A percentile compares a stretch with the other conserved stretches of the same genome.
Evolutionary conservation across 768 basidiomycete genomes (phyloP).

Genomic region (Pisolithus orientalis): DNA sequence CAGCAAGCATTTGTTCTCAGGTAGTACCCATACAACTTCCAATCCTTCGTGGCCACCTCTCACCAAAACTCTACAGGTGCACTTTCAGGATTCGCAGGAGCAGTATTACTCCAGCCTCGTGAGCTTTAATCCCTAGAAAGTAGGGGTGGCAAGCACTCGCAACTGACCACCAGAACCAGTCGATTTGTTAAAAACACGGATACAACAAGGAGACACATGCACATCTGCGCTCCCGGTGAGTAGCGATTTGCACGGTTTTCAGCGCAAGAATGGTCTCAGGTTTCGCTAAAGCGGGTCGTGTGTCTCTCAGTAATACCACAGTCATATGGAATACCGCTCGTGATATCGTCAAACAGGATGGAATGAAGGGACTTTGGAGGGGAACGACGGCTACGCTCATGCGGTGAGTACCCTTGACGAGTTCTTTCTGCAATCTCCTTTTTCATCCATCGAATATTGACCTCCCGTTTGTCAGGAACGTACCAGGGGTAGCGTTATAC

Average conservation of each 20-base stretch:
- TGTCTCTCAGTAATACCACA: conserved; percentile 27
- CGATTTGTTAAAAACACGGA: conserved; percentile 86
- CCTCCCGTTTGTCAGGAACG: conserved; percentile 50
- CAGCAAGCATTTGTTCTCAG: conserved; percentile 25
- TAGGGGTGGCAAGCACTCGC: too few species aligned
- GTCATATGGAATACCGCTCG: conserved; percentile 46
- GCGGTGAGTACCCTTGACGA: conserved; percentile 37
- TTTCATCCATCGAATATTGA: conserved; percentile 2
- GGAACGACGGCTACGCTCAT: conserved; percentile 78
- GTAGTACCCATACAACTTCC: conserved; percentile 1
- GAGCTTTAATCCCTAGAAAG: conserved; percentile 15
- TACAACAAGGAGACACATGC: conserved; percentile 74
- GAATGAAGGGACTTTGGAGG: conserved; percentile 75
- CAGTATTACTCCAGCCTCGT: conserved; percentile 74
- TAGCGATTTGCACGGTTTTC: too few species aligned
- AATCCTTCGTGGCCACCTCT: background rate
- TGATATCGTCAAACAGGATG: conserved; percentile 56
- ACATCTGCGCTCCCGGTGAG: conserved; percentile 32
- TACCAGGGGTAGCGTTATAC: conserved; percentile 91
- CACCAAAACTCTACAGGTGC: conserved; percentile 43
- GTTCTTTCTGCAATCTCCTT: background rate
- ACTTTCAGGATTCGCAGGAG: conserved; percentile 71
- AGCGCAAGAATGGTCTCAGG: background rate
- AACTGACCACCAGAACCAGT: conserved; percentile 36
- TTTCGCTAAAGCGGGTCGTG: background rate